Conservation (phyloP, 179 eudicot species). For the Spinacia oleracea region DNA sequence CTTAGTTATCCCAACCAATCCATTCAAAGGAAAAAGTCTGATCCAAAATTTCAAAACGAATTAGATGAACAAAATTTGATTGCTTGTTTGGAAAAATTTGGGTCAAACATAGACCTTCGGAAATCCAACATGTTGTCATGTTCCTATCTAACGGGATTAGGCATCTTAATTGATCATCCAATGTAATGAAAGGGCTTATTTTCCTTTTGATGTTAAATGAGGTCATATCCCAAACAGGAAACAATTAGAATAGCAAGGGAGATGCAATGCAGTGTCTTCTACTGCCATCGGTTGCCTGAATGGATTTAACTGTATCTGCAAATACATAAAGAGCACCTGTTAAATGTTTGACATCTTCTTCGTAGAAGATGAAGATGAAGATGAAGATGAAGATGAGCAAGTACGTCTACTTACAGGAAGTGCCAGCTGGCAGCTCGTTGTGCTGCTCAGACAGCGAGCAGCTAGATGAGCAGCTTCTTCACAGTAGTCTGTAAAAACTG, state of each 20-base stretch:
- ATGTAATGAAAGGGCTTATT: too few relatives aligned
- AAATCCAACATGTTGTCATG: too few relatives aligned
- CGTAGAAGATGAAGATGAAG: neutral
- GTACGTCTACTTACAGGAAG: conserved; percentile 55
- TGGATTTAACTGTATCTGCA: conserved; percentile 79
- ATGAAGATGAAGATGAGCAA: too few relatives aligned
- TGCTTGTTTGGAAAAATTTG: too few relatives aligned
- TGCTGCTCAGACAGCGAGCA: conserved; percentile 57
- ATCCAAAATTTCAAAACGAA: too few relatives aligned
- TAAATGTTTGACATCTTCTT: neutral
- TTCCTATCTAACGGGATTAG: too few relatives aligned
- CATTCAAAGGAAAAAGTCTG: too few relatives aligned
- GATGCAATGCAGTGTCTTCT: conserved; percentile 49
- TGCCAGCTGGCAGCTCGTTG: conserved; percentile 47
- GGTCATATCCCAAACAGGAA: conserved; percentile 17
- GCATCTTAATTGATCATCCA: too few relatives aligned
- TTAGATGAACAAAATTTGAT: too few relatives aligned
- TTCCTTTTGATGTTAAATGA: neutral
- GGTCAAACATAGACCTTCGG: too few relatives aligned
- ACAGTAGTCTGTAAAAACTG: conserved; percentile 82
- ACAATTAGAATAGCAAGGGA: conserved; percentile 16
- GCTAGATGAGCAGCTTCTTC: conserved; percentile 90
- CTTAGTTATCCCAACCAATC: too few relatives aligned
- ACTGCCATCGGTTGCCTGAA: conserved; percentile 89
- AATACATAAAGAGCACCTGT: neutral